Percentiles rank a stretch among this genome's conserved stretches.
Conservation (phyloP, 176 grass and related monocot species). For the Secale cereale region DNA sequence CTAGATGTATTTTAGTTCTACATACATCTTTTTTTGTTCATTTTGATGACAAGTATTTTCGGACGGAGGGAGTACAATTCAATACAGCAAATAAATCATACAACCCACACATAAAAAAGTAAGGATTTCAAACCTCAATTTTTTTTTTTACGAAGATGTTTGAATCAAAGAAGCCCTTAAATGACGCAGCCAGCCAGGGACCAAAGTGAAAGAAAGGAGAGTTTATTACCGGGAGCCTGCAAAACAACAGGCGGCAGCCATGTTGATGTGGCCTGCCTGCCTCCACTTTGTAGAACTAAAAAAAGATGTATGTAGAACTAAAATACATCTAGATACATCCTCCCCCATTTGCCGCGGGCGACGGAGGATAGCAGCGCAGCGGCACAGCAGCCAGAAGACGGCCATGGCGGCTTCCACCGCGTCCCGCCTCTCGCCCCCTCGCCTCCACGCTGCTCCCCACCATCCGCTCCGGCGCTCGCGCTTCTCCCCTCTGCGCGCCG, state of each 20-base stretch:
- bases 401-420: slow-evolving; percentile 37
- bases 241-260: not conserved
- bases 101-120: too few relatives aligned
- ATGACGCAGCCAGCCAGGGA: not conserved
- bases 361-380: slow-evolving; percentile 24
- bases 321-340: too few relatives aligned
- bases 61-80: too few relatives aligned
- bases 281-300: too few relatives aligned
- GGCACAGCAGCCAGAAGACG: not conserved
- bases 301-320: too few relatives aligned
- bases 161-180: not conserved
- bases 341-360: slow-evolving; percentile 15
- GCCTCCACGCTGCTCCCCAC: not conserved
- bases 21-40: too few relatives aligned
- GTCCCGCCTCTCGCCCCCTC: slow-evolving; percentile 27
- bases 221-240: not conserved
- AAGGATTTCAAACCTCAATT: not conserved
- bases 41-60: too few relatives aligned
- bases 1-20: too few relatives aligned
- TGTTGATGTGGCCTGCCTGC: slow-evolving; percentile 24
- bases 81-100: too few relatives aligned
- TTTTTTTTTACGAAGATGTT: too few relatives aligned
- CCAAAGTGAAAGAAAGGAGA: not conserved
- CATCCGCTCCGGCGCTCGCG: slow-evolving; percentile 6
- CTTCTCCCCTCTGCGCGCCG: slow-evolving; percentile 31